phyloP scores from a whole-genome alignment of 2,329 filamentous ascomycete genomes.

The Ophiostoma populinum region DNA sequence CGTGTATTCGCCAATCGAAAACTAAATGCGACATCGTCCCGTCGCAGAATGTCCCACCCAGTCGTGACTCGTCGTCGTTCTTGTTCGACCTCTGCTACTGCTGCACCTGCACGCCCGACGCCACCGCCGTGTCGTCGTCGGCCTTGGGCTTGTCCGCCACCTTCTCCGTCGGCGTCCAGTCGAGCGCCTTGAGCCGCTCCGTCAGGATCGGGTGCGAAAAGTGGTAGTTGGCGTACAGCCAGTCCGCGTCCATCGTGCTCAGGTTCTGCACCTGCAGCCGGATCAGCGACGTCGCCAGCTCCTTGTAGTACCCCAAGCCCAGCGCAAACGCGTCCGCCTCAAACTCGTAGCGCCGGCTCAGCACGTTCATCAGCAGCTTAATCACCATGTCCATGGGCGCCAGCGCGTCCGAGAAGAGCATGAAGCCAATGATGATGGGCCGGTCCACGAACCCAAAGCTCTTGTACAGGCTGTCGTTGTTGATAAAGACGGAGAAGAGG shows the following conservation, averaged over 20 bases:
- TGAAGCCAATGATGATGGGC: conserved; percentile 92
- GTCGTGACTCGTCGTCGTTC: no score
- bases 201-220: conserved; percentile 94
- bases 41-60: no score
- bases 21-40: no score
- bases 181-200: conserved; percentile 78
- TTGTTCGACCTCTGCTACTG: not conserved
- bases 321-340: conserved; percentile 85
- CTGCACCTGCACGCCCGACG: conserved; percentile 58
- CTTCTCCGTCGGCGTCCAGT: conserved; percentile 54
- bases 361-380: conserved; percentile 88
- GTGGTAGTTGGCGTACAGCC: conserved; percentile 96
- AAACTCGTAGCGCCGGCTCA: conserved; percentile 90
- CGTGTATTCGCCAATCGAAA: no score
- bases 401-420: conserved; percentile 93
- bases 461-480: conserved; percentile 79
- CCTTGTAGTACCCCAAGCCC: conserved; percentile 62
- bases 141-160: conserved; percentile 17
- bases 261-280: conserved; percentile 98
- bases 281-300: conserved; percentile 77
- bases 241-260: conserved; percentile 96
- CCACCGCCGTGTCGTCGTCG: conserved; percentile 37
- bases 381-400: conserved; percentile 87
- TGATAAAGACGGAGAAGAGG: conserved; percentile 92
- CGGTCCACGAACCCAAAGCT: conserved; percentile 80